These are phyloP conservation scores for Dipteronia sinensis DNA, from an alignment of 345 rosid genomes.

Conservation along the genomic window DNA sequence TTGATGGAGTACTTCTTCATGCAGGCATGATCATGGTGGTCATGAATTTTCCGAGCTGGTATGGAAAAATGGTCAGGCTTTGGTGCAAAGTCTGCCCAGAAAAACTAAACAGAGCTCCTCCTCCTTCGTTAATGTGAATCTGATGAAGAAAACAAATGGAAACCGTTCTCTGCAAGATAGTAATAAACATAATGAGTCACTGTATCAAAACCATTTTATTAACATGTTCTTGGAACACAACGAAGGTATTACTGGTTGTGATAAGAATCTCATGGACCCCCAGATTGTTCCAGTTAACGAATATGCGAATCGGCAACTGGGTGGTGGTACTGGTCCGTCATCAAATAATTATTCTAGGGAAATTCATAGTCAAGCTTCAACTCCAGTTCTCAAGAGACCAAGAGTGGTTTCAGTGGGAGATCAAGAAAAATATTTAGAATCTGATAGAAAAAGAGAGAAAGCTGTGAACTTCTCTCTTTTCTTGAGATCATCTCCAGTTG, in stretches of 20 bases:
- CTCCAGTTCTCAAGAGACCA: constrained; percentile 7
- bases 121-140: background rate
- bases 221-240: background rate
- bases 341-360: background rate
- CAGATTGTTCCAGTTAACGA: constrained; percentile 36
- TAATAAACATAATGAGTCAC: background rate
- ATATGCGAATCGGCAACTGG: background rate
- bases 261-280: constrained; percentile 23
- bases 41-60: constrained; percentile 38
- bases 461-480: constrained; percentile 31
- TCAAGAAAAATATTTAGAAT: constrained; percentile 1
- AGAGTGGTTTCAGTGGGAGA: background rate
- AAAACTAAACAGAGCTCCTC: constrained; percentile 7
- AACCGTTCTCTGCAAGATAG: background rate
- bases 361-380: background rate
- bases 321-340: background rate
- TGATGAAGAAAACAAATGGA: background rate
- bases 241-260: background rate
- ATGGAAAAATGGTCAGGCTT: constrained; percentile 42
- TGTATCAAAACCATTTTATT: constrained; percentile 12
- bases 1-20: background rate
- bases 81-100: constrained; percentile 21
- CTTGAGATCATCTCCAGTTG: constrained; percentile 17
- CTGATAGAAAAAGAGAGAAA: constrained; percentile 12
- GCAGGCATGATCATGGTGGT: constrained; percentile 47